Base-by-base conservation (phyloP, 148 eudicot genomes). In the Pouteria glomerata region DNA sequence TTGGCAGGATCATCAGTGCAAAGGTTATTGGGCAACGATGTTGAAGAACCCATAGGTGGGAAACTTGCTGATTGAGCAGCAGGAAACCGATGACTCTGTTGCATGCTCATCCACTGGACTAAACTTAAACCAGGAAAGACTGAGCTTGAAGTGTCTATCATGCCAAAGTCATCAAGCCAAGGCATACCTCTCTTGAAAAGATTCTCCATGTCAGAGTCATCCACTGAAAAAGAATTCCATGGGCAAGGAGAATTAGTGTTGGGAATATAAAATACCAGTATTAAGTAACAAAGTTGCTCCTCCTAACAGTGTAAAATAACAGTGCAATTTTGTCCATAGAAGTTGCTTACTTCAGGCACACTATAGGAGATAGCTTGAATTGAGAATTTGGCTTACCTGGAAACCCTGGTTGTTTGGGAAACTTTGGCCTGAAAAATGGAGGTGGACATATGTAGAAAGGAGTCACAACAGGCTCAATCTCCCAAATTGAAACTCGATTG, bases 71-170 rank as follows among this genome's bases (percentile, higher is more conserved):
- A 62, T 33, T 91, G 97, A 73, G 82, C 71, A 47, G 82, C 84
- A 2, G 90, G 63, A 66, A 89, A 72, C 71, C 86, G 97, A 62
- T 88, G 77, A 83, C 86, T 87, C 71, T 91, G 98, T 68, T 93
- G 98, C 97, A 94, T 94, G 83, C 82, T 89, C 98, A 94, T 94
- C 98, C 98, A 94, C 76, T 94, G 98, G 23, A 87, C 98, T 42
- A 94, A 82, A 76, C 91, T 91, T 81, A 94, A 73, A 37, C 98
- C 98, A 21, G 98, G 98, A 60, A 91, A 85, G 35, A 91, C 77
- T 5, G 98, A 89, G 84, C 81, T 88, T 12, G 97, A 80, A 71
- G 87, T 80, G 74, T 95, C 98, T 80, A 88, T 95, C 74, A 86
- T 78, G 60, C 92, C 90, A 63, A 85, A 82, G 34, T 91, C 93